Evolutionary conservation across 2,329 filamentous ascomycete species (phyloP), one percentile per base, ranked within the genome.

Genomic region (Coniochaeta sp.): DNA sequence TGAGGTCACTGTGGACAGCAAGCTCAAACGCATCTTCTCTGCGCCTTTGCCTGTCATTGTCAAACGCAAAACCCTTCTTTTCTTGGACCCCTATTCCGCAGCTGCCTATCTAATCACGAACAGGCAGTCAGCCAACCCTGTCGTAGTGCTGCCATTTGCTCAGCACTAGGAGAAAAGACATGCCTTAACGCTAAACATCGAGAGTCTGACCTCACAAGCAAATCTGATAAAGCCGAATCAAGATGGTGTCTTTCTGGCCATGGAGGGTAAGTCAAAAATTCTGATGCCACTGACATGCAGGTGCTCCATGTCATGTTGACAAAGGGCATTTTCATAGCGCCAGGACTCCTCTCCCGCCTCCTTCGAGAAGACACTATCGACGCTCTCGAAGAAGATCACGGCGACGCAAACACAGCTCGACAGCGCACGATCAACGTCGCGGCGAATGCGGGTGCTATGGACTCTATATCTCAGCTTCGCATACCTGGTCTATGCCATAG

Each of bases 391-490:
- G 50, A 96, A 94, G 71, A 96, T 99, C 67, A 77, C 85, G 35
- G 79, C 83, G 56, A 83, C 86, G 2, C 87, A 87, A 60, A 73
- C 85, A 38, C 82, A 79, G 49, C 85, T 96, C 58, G 91, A 96
- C 62, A 76, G 75, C 38, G 77, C 87, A 33, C 83, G 89, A 46
- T 79, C 86, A 59, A 81, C 80, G 55, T 83, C 88, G 48, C 83
- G 92, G 53, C 86, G 91, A 53, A 80, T 86, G 61, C 92, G 87
- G 60, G 89, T 90, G 32, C 80, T 97, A 51, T 91, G 85, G 82
- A 96, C 91, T 0, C 80, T 99, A 13, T 99, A 97, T 67, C 84
- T 91, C 3, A 84, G 84, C 52, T 92, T 99, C 61, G 89, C 86
- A 49, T 99, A 97, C 68, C 84, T 96, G 4, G 81, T 97, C 46